Percentiles rank a stretch among this genome's conserved stretches.
phyloP scores from a whole-genome alignment of 345 rosid genomes.

The Diplotaxis tenuifolia region DNA sequence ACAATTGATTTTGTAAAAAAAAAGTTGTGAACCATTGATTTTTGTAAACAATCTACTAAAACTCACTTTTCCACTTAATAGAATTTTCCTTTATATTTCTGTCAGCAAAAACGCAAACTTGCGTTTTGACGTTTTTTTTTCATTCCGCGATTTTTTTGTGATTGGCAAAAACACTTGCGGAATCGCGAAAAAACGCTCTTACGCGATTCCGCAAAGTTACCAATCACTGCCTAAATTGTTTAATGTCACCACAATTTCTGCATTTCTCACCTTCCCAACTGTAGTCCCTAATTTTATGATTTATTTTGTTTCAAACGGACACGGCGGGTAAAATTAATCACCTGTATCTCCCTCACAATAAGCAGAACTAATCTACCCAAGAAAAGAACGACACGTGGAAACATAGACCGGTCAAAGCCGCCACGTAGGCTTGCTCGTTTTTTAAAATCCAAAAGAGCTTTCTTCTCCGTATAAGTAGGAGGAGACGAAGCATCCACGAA shows the following conservation, averaged over 20 bases:
- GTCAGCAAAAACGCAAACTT: too few relatives aligned
- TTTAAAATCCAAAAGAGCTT: constrained; percentile 13
- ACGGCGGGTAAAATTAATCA: constrained; percentile 36
- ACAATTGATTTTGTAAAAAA: too few relatives aligned
- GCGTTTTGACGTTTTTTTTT: too few relatives aligned
- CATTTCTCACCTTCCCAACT: constrained; percentile 39
- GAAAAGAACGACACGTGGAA: neutral
- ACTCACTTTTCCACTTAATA: too few relatives aligned
- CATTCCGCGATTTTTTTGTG: too few relatives aligned
- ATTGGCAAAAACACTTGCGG: too few relatives aligned
- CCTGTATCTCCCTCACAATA: constrained; percentile 6
- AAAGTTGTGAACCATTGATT: too few relatives aligned
- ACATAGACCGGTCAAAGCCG: constrained; percentile 22
- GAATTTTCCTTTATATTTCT: too few relatives aligned
- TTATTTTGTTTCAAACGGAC: constrained; percentile 13
- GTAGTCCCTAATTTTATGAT: constrained; percentile 15
- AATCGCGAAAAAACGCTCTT: too few relatives aligned
- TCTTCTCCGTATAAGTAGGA: constrained; percentile 38
- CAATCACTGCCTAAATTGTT: too few relatives aligned
- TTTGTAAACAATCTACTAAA: too few relatives aligned
- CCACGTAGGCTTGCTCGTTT: constrained; percentile 33
- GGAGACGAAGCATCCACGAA: constrained; percentile 10
- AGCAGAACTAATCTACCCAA: neutral
- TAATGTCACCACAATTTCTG: constrained; percentile 30
- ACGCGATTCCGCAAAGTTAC: too few relatives aligned